These are phyloP conservation scores for Russula sp. DNA, from an alignment of 768 basidiomycete genomes.

Conservation along the genomic window DNA sequence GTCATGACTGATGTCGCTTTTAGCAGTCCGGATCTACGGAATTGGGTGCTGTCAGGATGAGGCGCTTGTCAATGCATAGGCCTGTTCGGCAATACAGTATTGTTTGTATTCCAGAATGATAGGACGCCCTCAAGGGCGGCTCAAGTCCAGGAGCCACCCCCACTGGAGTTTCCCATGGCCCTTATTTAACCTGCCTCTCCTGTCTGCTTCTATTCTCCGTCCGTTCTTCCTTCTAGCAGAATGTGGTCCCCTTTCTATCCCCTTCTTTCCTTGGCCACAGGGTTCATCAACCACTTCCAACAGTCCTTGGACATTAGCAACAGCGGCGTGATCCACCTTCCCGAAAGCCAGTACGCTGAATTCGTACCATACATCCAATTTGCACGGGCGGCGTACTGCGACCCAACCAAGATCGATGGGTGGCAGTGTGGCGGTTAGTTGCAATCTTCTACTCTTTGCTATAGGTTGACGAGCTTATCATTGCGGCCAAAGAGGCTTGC, in stretches of 20 bases:
- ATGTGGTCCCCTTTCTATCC: slow-evolving; percentile 7
- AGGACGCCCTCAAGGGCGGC: not conserved
- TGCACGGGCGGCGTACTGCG: slow-evolving; percentile 52
- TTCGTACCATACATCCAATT: slow-evolving; percentile 46
- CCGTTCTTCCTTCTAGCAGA: not conserved
- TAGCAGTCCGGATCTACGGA: not conserved
- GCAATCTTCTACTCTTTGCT: not conserved
- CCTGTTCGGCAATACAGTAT: not conserved
- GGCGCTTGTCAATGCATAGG: not conserved
- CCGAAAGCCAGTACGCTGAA: slow-evolving; percentile 32
- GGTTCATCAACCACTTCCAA: not conserved
- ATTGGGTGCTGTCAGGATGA: not conserved
- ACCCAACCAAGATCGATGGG: slow-evolving; percentile 31
- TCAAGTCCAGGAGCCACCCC: not conserved
- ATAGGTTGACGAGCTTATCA: not conserved
- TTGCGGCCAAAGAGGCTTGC: slow-evolving; percentile 35
- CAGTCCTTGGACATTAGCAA: not conserved
- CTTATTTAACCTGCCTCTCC: not conserved
- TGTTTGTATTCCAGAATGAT: not conserved
- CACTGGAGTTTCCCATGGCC: not conserved
- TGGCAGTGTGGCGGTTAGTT: slow-evolving; percentile 44
- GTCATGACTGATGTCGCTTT: not conserved
- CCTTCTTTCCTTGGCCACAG: slow-evolving; percentile 6
- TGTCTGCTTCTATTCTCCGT: too few species aligned
- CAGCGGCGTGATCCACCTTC: slow-evolving; percentile 24